Evolutionary conservation across 1,284 basidiomycete species (phyloP).

Genomic region (Cerrena zonata): DNA sequence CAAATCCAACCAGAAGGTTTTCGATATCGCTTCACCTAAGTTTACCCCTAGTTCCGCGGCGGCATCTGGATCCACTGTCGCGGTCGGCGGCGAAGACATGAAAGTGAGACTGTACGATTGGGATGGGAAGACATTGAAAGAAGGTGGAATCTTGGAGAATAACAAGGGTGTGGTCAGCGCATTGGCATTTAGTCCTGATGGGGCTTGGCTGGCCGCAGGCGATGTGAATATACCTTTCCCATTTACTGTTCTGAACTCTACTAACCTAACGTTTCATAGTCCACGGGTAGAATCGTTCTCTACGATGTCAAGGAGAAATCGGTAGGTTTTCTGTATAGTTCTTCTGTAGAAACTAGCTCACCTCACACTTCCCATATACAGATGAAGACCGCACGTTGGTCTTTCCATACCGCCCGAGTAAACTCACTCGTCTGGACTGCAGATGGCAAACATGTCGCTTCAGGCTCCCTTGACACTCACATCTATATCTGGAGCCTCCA

Average conservation of each 20-base stretch:
- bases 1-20: constrained; percentile 60
- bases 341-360: not conserved
- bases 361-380: constrained; percentile 19
- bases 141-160: constrained; percentile 56
- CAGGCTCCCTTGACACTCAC: constrained; percentile 86
- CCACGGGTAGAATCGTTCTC: constrained; percentile 73
- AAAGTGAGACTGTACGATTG: constrained; percentile 72
- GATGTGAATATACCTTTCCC: constrained; percentile 50
- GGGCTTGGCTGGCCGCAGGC: constrained; percentile 69
- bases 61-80: constrained; percentile 48
- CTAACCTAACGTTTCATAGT: constrained; percentile 34
- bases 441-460: constrained; percentile 73
- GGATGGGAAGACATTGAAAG: constrained; percentile 53
- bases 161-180: constrained; percentile 71
- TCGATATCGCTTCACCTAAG: constrained; percentile 42
- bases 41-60: constrained; percentile 57
- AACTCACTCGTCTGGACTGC: constrained; percentile 75
- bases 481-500: constrained; percentile 85
- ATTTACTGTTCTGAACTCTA: not conserved
- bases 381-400: constrained; percentile 75
- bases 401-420: constrained; percentile 82
- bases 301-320: constrained; percentile 67
- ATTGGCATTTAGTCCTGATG: constrained; percentile 79
- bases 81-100: constrained; percentile 74
- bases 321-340: constrained; percentile 28